Evolutionary conservation across 2,329 filamentous ascomycete genomes (phyloP).

Genomic region (Magnaporthales sp.): DNA sequence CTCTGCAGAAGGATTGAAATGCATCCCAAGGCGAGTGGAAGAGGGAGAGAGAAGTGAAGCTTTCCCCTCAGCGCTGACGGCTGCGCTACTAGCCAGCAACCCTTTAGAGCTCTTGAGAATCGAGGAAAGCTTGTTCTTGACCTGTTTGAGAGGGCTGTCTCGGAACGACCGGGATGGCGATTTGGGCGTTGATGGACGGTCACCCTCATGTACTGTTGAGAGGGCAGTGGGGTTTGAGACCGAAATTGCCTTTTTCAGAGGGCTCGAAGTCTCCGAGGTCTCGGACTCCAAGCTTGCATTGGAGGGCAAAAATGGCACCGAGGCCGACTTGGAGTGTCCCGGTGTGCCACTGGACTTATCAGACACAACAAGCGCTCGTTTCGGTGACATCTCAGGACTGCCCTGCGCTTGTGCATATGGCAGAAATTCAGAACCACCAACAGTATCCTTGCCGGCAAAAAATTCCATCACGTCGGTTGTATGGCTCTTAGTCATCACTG

Average conservation of each 20-base stretch:
- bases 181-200: conserved; percentile 40
- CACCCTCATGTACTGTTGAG: conserved; percentile 36
- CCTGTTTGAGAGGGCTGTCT: conserved; percentile 81
- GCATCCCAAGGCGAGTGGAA: conserved; percentile 32
- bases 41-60: conserved; percentile 48
- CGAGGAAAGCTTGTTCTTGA: conserved; percentile 86
- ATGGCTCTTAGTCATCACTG: conserved; percentile 49
- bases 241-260: conserved; percentile 50
- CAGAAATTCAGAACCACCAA: conserved; percentile 37
- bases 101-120: conserved; percentile 83
- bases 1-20: conserved; percentile 38
- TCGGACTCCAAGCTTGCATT: conserved; percentile 9
- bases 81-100: conserved; percentile 70
- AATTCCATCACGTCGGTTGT: conserved; percentile 54
- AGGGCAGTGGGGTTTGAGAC: conserved; percentile 44
- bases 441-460: conserved; percentile 37
- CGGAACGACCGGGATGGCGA: conserved; percentile 47
- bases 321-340: conserved; percentile 53
- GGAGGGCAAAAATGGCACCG: conserved; percentile 45
- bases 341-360: conserved; percentile 23
- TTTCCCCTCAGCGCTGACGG: conserved; percentile 54
- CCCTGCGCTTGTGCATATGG: conserved; percentile 29
- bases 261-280: conserved; percentile 20
- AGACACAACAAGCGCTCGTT: conserved; percentile 19
- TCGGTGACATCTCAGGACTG: conserved; percentile 24